Conservation (phyloP, 2,329 filamentous ascomycete genomes). For the Juglanconis juglandina region DNA sequence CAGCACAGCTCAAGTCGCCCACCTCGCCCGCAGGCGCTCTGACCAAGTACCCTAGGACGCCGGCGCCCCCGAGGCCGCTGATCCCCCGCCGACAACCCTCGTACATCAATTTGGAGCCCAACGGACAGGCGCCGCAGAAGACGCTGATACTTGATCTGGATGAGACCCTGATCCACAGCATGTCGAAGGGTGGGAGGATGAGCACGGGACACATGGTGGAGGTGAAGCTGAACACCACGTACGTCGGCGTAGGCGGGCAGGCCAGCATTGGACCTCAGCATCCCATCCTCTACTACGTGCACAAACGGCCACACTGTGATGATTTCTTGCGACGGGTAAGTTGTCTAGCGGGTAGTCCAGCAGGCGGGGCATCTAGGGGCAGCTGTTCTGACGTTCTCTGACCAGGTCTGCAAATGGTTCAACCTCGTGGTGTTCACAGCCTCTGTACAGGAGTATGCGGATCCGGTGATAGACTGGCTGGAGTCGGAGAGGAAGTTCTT, state of each 20-base stretch:
- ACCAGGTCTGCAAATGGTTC: conserved; percentile 90
- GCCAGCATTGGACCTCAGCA: conserved; percentile 77
- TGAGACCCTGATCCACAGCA: conserved; percentile 96
- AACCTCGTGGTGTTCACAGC: conserved; percentile 96
- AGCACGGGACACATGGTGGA: conserved; percentile 98
- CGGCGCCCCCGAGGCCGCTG: conserved; percentile 82
- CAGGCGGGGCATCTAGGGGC: background rate
- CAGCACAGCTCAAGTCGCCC: conserved; percentile 87
- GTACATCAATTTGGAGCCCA: conserved; percentile 63
- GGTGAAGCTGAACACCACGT: conserved; percentile 76
- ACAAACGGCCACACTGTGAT: conserved; percentile 95
- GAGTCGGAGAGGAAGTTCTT: conserved; percentile 97
- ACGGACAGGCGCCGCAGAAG: conserved; percentile 67
- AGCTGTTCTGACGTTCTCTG: background rate
- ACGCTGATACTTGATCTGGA: conserved; percentile 94
- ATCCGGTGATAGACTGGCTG: conserved; percentile 98
- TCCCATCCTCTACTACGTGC: conserved; percentile 96
- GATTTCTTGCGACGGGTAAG: conserved; percentile 84
- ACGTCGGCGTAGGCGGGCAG: conserved; percentile 64
- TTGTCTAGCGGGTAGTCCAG: background rate
- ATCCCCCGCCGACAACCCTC: conserved; percentile 88
- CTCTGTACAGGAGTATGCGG: conserved; percentile 96
- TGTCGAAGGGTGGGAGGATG: conserved; percentile 94
- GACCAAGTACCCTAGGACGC: conserved; percentile 87
- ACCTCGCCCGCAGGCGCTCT: conserved; percentile 76